Evolutionary conservation across 2,329 filamentous ascomycete species (phyloP).

Genomic region (Blastomyces emzantsi): DNA sequence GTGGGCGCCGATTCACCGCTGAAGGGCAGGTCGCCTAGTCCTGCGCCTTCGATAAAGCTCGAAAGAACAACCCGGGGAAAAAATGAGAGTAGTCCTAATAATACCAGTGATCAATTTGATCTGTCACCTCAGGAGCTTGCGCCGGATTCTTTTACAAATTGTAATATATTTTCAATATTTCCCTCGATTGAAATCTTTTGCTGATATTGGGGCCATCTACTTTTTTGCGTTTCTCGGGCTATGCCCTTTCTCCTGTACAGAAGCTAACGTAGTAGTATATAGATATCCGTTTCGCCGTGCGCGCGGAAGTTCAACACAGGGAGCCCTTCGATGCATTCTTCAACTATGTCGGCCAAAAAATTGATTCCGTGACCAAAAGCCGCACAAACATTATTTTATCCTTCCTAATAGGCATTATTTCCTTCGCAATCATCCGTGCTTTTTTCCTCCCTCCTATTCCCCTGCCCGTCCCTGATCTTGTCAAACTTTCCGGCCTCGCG

Average conservation of each 20-base stretch:
- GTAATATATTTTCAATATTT: conserved; percentile 33
- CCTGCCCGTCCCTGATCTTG: conserved; percentile 68
- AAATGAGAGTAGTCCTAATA: conserved; percentile 16
- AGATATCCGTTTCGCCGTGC: conserved; percentile 84
- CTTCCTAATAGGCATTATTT: conserved; percentile 52
- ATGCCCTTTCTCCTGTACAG: conserved; percentile 13
- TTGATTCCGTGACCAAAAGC: conserved; percentile 56
- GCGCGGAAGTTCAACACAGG: conserved; percentile 79
- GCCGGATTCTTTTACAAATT: conserved; percentile 39
- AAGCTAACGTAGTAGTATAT: conserved; percentile 11
- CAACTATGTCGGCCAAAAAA: conserved; percentile 51
- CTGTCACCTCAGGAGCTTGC: conserved; percentile 9
- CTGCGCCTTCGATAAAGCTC: conserved; percentile 28
- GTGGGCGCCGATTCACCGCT: conserved; percentile 46
- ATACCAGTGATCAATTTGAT: conserved; percentile 2
- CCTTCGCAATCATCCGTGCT: conserved; percentile 55
- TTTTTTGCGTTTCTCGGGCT: conserved; percentile 14
- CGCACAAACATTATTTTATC: conserved; percentile 59
- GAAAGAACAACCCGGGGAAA: conserved; percentile 13
- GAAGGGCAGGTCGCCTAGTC: conserved; percentile 49
- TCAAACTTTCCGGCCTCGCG: conserved; percentile 82
- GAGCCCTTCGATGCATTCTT: conserved; percentile 72
- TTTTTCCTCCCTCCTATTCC: conserved; percentile 59
- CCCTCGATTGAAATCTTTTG: conserved; percentile 11
- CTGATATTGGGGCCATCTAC: not conserved